Percentiles rank a stretch among this genome's conserved stretches.
Evolutionary conservation across 306 rosid species (phyloP).

Genomic region (Prinsepia uniflora): DNA sequence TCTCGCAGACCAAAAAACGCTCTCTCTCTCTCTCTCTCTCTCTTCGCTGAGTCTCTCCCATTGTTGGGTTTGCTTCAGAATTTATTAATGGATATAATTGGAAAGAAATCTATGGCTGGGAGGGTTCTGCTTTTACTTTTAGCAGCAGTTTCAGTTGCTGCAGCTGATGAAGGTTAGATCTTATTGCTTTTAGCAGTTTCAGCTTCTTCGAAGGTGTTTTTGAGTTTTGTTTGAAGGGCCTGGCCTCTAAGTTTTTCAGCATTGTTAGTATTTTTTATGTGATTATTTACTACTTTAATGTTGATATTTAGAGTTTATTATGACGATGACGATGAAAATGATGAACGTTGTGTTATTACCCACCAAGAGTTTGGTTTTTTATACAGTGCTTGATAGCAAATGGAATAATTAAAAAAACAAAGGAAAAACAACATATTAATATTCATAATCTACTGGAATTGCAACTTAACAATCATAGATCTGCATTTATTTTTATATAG

Average conservation of each 20-base stretch:
- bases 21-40: conserved; percentile 21
- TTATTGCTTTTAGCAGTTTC: conserved; percentile 10
- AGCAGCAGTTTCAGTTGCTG: conserved; percentile 38
- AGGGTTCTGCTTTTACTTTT: conserved; percentile 51
- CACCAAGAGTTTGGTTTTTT: neutral
- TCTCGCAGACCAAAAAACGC: no score
- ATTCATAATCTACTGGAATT: neutral
- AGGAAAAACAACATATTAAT: neutral
- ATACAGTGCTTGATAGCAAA: neutral
- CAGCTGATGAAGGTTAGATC: conserved; percentile 68
- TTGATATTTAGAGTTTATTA: neutral
- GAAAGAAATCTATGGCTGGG: conserved; percentile 50
- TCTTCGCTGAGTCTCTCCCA: conserved; percentile 39
- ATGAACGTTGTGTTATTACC: neutral
- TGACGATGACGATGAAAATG: neutral
- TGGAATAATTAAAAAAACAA: no score
- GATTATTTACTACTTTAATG: neutral
- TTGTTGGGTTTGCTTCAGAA: conserved; percentile 32
- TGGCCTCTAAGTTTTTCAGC: neutral
- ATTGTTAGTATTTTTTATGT: neutral
- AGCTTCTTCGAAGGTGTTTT: neutral
- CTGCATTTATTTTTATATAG: neutral
- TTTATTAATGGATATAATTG: conserved; percentile 13
- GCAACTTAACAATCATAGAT: neutral
- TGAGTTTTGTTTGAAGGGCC: neutral